phyloP scores from a whole-genome alignment of 257 asterid species.

The Solanum chmielewskii region DNA sequence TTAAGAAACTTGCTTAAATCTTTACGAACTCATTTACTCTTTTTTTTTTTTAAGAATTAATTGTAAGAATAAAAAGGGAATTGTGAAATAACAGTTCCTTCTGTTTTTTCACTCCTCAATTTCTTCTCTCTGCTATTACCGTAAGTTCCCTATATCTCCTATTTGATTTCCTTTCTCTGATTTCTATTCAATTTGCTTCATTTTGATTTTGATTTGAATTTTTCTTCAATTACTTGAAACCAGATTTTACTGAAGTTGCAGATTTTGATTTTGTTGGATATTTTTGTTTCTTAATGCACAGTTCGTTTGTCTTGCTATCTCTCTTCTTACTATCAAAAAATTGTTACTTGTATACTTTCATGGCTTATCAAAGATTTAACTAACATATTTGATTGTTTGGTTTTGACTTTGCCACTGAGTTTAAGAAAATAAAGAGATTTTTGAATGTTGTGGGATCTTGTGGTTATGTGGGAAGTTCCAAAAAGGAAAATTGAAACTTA shows the following conservation, averaged over 20 bases:
- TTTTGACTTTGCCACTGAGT: not conserved
- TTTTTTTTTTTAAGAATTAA: too few relatives aligned
- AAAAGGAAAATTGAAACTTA: not conserved
- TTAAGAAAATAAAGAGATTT: not conserved
- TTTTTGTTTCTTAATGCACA: not conserved
- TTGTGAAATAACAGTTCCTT: too few relatives aligned
- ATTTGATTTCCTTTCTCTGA: not conserved
- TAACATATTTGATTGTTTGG: not conserved
- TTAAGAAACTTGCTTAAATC: too few relatives aligned
- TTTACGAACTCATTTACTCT: not conserved
- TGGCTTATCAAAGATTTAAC: not conserved
- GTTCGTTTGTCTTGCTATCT: not conserved
- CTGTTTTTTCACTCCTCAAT: not conserved
- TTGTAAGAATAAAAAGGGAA: not conserved
- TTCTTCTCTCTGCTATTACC: conserved; percentile 21
- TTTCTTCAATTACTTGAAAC: not conserved
- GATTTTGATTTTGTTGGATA: not conserved
- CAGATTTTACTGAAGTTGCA: not conserved
- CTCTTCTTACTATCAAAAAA: not conserved
- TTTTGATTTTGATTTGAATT: not conserved
- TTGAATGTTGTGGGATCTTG: not conserved
- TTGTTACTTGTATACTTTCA: not conserved
- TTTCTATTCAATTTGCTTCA: not conserved
- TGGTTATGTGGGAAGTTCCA: not conserved
- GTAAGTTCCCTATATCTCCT: conserved; percentile 23